Evolutionary conservation across 805 yeast species (phyloP).

Genomic region (Zygoascus ofunaensis): DNA sequence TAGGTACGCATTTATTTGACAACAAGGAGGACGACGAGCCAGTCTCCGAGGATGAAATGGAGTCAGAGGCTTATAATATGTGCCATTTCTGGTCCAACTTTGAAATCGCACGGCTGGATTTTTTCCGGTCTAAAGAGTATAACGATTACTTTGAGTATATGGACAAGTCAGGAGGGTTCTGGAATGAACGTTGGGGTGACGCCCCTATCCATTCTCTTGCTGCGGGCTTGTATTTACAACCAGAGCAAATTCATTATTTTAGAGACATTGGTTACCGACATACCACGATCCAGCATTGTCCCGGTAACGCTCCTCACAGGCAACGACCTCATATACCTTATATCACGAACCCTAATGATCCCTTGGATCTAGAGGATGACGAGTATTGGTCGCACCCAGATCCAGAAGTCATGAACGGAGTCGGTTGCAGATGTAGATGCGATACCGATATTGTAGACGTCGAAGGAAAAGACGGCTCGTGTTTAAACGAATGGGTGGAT

Average conservation of each 20-base stretch:
- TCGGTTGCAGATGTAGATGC: slow-evolving; percentile 84
- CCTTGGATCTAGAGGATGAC: slow-evolving; percentile 29
- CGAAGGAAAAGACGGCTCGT: slow-evolving; percentile 28
- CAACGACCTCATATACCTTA: slow-evolving; percentile 37
- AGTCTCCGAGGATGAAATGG: slow-evolving; percentile 30
- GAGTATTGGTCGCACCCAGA: slow-evolving; percentile 34
- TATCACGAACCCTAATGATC: slow-evolving; percentile 28
- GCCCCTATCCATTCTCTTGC: slow-evolving; percentile 92
- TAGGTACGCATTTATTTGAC: slow-evolving; percentile 1
- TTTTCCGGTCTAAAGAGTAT: slow-evolving; percentile 60
- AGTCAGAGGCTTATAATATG: slow-evolving; percentile 59
- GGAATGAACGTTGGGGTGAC: slow-evolving; percentile 94
- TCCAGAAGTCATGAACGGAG: slow-evolving; percentile 37
- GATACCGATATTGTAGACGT: slow-evolving; percentile 36
- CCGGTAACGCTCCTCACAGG: slow-evolving; percentile 46
- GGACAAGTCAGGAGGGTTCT: slow-evolving; percentile 74
- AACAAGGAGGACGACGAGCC: slow-evolving; percentile 1
- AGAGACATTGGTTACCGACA: slow-evolving; percentile 88
- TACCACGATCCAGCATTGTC: slow-evolving; percentile 76
- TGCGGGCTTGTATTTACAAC: slow-evolving; percentile 60
- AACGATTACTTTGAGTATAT: slow-evolving; percentile 56
- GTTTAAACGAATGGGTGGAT: slow-evolving; percentile 28
- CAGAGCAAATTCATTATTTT: slow-evolving; percentile 75
- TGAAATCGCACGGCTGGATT: slow-evolving; percentile 76
- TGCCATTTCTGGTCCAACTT: slow-evolving; percentile 93